A percentile compares a stretch with the other conserved stretches of the same genome.
Conservation (phyloP, 2,329 filamentous ascomycete species). For the Microascus cirrosus region DNA sequence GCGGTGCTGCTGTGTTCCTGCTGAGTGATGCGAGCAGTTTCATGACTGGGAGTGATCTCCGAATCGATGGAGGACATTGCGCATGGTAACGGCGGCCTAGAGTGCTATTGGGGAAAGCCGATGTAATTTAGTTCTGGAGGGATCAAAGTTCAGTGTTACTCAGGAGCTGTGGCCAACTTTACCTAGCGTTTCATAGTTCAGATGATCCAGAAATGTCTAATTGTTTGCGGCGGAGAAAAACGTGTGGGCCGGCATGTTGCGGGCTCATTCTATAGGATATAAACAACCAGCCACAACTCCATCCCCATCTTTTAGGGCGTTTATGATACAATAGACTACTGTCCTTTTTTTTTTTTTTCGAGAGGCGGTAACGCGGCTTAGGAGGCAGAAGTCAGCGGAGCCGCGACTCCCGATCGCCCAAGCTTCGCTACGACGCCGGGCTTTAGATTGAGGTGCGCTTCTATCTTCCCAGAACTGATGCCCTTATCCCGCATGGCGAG, state of each 20-base stretch:
- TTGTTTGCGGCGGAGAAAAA: neutral
- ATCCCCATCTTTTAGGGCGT: neutral
- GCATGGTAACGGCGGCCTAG: neutral
- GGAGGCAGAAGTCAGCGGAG: neutral
- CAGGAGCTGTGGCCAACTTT: neutral
- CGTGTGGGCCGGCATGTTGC: neutral
- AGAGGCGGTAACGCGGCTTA: neutral
- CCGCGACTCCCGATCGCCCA: neutral
- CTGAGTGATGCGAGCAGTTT: slow-evolving; percentile 61
- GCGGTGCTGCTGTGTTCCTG: slow-evolving; percentile 63
- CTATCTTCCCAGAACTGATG: neutral
- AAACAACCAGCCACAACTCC: neutral
- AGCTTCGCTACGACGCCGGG: neutral
- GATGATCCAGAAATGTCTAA: neutral
- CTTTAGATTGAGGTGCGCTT: neutral
- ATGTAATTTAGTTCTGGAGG: neutral
- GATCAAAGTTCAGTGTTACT: neutral
- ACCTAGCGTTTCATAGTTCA: neutral
- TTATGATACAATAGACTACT: neutral
- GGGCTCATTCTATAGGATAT: neutral
- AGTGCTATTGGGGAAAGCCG: neutral
- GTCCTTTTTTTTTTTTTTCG: neutral
- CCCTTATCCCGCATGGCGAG: neutral
- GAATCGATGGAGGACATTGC: slow-evolving; percentile 57
- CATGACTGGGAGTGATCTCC: slow-evolving; percentile 67